Evolutionary conservation across 2,329 filamentous ascomycete genomes (phyloP).

Genomic region (Purpureocillium lavendulum): DNA sequence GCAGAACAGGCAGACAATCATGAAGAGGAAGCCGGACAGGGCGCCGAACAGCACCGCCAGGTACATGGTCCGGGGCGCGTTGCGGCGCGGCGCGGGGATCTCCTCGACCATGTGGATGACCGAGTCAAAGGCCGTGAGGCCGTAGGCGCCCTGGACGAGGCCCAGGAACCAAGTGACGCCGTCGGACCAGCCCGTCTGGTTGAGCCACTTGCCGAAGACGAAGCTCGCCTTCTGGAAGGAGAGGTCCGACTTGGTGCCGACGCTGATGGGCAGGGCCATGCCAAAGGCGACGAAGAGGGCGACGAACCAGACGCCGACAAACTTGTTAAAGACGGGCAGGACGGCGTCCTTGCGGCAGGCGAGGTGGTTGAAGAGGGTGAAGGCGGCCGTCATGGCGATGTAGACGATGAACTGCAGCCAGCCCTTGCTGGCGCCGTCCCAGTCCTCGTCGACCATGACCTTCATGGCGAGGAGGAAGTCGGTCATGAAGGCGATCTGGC

Average conservation of each 20-base stretch:
- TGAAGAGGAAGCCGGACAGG: slow-evolving; percentile 41
- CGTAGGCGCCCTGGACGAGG: slow-evolving; percentile 48
- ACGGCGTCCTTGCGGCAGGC: slow-evolving; percentile 34
- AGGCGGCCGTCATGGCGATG: slow-evolving; percentile 35
- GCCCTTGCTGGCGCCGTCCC: slow-evolving; percentile 33
- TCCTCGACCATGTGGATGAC: slow-evolving; percentile 52
- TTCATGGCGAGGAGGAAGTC: slow-evolving; percentile 50
- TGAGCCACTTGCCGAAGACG: slow-evolving; percentile 41
- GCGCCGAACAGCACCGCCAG: slow-evolving; percentile 41
- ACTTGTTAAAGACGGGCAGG: slow-evolving; percentile 44
- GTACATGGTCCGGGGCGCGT: slow-evolving; percentile 43
- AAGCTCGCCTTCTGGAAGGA: slow-evolving; percentile 40
- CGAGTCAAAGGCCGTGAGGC: slow-evolving; percentile 46
- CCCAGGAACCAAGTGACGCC: slow-evolving; percentile 51
- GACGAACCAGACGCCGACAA: slow-evolving; percentile 44
- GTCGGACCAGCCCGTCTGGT: slow-evolving; percentile 40
- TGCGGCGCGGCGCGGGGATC: slow-evolving; percentile 41
- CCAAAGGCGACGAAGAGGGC: slow-evolving; percentile 43
- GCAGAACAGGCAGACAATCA: slow-evolving; percentile 42
- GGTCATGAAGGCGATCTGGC: slow-evolving; percentile 49
- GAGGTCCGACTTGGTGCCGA: slow-evolving; percentile 34
- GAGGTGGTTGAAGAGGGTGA: slow-evolving; percentile 42
- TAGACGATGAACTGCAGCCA: slow-evolving; percentile 50
- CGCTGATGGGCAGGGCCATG: slow-evolving; percentile 41
- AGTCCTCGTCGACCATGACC: slow-evolving; percentile 40